Conservation (phyloP, 768 basidiomycete genomes). For the Nidularia pulvinata region DNA sequence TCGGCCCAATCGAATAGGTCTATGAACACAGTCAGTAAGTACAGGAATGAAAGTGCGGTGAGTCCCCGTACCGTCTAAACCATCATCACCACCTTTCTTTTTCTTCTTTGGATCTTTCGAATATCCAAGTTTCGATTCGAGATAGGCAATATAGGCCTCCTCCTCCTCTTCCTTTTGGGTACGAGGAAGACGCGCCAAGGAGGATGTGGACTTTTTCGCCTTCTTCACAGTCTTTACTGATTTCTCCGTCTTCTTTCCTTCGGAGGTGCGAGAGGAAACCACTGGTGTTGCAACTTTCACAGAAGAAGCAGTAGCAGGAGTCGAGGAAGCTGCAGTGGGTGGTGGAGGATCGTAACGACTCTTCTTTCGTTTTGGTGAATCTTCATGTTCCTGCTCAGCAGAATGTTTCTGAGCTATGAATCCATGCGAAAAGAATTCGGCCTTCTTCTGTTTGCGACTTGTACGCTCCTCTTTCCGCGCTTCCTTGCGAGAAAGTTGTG, state of each 20-base stretch:
- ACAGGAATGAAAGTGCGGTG: background rate
- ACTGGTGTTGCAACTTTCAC: background rate
- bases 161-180: slow-evolving; percentile 54
- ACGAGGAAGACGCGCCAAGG: background rate
- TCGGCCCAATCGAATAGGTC: slow-evolving; percentile 57
- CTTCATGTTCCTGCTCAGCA: slow-evolving; percentile 36
- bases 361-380: slow-evolving; percentile 53
- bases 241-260: background rate
- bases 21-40: slow-evolving; percentile 14
- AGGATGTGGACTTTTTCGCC: background rate
- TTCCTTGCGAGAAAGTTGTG: slow-evolving; percentile 51
- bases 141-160: slow-evolving; percentile 81
- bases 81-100: slow-evolving; percentile 65
- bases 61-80: slow-evolving; percentile 69
- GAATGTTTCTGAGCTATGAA: slow-evolving; percentile 26
- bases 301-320: background rate
- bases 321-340: background rate
- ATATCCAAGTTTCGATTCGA: slow-evolving; percentile 79
- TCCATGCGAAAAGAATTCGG: slow-evolving; percentile 48
- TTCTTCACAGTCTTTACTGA: background rate
- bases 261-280: background rate
- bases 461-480: slow-evolving; percentile 61
- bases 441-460: slow-evolving; percentile 61
- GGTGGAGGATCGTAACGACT: slow-evolving; percentile 16
- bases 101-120: slow-evolving; percentile 39